These are phyloP conservation scores for Verticillium tricorpus DNA, from an alignment of 2,329 filamentous ascomycete genomes.

Conservation along the genomic window DNA sequence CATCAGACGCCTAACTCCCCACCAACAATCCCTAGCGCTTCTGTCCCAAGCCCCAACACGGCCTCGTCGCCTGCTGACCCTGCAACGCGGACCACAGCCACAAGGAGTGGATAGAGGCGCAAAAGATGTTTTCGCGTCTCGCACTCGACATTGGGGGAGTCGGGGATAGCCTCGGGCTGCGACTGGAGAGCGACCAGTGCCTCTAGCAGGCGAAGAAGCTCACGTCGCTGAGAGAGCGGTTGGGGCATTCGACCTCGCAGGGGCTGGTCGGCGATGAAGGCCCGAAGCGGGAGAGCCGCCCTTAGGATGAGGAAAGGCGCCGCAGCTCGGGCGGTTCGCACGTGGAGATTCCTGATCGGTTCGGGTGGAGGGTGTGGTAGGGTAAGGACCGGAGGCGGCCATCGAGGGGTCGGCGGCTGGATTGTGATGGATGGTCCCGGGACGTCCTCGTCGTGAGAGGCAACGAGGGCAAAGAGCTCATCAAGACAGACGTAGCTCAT, in stretches of 20 bases:
- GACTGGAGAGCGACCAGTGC: conserved; percentile 64
- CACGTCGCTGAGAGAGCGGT: conserved; percentile 73
- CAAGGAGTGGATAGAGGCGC: conserved; percentile 73
- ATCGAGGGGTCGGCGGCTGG: conserved; percentile 39
- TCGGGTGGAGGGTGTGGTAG: not conserved
- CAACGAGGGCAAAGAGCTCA: conserved; percentile 69
- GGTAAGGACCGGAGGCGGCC: conserved; percentile 20
- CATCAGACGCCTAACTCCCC: conserved; percentile 43
- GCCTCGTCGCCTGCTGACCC: conserved; percentile 55
- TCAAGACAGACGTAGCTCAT: conserved; percentile 80
- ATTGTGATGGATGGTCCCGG: conserved; percentile 30
- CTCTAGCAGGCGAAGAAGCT: conserved; percentile 68
- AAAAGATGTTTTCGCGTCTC: conserved; percentile 70
- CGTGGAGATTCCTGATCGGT: conserved; percentile 26
- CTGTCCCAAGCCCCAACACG: conserved; percentile 52
- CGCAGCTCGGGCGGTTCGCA: conserved; percentile 67
- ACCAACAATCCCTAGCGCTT: conserved; percentile 59
- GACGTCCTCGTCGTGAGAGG: conserved; percentile 37
- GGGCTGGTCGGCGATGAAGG: conserved; percentile 88
- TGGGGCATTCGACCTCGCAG: conserved; percentile 85
- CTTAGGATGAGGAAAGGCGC: conserved; percentile 81
- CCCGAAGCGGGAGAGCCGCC: conserved; percentile 72
- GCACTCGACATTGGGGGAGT: conserved; percentile 45
- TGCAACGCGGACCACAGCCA: conserved; percentile 57
- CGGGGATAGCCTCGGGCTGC: conserved; percentile 65